Evolutionary conservation across 2,329 filamentous ascomycete species (phyloP).

Genomic region (Colletotrichum truncatum): DNA sequence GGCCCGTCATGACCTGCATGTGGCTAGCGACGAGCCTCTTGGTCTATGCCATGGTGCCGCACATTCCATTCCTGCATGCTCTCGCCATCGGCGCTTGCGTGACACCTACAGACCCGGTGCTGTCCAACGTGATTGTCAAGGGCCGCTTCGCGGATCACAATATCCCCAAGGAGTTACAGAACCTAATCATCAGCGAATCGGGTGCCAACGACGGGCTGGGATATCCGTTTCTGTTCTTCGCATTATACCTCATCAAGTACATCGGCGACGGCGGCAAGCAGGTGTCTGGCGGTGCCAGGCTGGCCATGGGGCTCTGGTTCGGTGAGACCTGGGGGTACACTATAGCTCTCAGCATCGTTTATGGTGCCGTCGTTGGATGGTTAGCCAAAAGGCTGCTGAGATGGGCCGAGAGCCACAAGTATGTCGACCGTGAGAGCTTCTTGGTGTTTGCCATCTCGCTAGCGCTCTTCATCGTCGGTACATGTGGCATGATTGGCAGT

Average conservation of each 20-base stretch:
- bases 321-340: slow-evolving; percentile 87
- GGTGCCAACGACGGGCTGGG: slow-evolving; percentile 91
- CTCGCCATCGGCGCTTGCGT: slow-evolving; percentile 85
- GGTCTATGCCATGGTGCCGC: slow-evolving; percentile 79
- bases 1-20: slow-evolving; percentile 87
- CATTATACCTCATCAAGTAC: slow-evolving; percentile 85
- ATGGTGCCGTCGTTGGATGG: slow-evolving; percentile 83
- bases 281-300: slow-evolving; percentile 65
- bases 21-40: slow-evolving; percentile 85
- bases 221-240: slow-evolving; percentile 88
- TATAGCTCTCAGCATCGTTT: slow-evolving; percentile 80
- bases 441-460: slow-evolving; percentile 87
- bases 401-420: slow-evolving; percentile 83
- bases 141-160: slow-evolving; percentile 94
- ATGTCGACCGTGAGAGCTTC: slow-evolving; percentile 88
- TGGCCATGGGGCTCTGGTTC: slow-evolving; percentile 84
- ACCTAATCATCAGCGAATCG: slow-evolving; percentile 83
- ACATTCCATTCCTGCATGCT: slow-evolving; percentile 78
- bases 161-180: slow-evolving; percentile 82
- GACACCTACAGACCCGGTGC: slow-evolving; percentile 89
- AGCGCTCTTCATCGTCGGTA: slow-evolving; percentile 87
- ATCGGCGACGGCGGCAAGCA: slow-evolving; percentile 65
- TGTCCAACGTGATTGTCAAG: slow-evolving; percentile 92
- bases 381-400: slow-evolving; percentile 83
- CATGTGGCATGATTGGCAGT: slow-evolving; percentile 85